Evolutionary conservation across 768 basidiomycete genomes (phyloP).

Genomic region (Mycena kentingensis): DNA sequence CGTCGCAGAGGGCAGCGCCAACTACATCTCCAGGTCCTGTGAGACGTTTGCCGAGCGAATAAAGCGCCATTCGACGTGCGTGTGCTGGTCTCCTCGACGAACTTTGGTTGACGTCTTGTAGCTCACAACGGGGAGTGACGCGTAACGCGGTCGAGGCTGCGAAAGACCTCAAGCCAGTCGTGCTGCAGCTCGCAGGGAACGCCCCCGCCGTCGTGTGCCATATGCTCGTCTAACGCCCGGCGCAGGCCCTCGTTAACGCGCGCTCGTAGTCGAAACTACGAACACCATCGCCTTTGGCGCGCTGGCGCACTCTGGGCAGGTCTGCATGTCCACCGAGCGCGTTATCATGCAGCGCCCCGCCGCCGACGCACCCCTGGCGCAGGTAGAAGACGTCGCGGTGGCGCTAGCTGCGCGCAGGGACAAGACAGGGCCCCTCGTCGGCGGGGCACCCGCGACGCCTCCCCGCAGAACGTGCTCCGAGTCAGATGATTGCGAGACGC

Average conservation of each 20-base stretch:
- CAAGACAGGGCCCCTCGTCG: conserved; percentile 44
- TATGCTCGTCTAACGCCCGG: neutral
- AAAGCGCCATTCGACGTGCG: no score
- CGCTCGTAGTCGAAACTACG: conserved; percentile 54
- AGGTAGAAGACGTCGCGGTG: conserved; percentile 35
- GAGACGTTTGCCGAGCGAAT: conserved; percentile 44
- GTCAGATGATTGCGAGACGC: conserved; percentile 47
- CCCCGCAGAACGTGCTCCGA: conserved; percentile 50
- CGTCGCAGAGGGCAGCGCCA: conserved; percentile 56
- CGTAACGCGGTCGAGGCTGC: conserved; percentile 58
- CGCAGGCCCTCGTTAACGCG: conserved; percentile 53
- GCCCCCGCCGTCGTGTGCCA: conserved; percentile 50
- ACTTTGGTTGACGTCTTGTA: neutral
- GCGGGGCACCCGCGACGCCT: no score
- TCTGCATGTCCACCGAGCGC: conserved; percentile 62
- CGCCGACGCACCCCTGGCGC: conserved; percentile 36
- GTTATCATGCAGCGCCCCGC: conserved; percentile 52
- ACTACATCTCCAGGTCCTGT: conserved; percentile 51
- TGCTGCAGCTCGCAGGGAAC: conserved; percentile 60
- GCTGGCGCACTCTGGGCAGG: conserved; percentile 52
- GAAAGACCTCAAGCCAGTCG: conserved; percentile 55
- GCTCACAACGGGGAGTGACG: conserved; percentile 52
- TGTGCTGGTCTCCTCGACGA: conserved; percentile 35
- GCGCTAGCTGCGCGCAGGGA: conserved; percentile 34
- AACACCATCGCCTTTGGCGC: conserved; percentile 48